Base-by-base conservation (phyloP, 169 alveolate genomes). In the Toxoplasma gondii region DNA sequence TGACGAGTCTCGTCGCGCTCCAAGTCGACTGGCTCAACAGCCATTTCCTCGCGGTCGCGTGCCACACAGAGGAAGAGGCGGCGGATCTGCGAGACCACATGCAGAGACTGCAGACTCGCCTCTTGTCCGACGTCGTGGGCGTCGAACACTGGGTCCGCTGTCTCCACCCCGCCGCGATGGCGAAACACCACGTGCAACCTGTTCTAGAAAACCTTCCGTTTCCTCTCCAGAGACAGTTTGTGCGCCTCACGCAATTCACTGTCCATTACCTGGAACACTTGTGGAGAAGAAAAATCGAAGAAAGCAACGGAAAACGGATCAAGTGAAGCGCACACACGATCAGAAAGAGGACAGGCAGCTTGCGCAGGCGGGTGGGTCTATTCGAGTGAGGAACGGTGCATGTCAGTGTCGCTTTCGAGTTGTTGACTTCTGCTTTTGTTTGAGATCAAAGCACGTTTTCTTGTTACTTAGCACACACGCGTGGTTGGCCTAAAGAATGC, bases 71-170 rank as follows among this genome's bases (percentile, higher is more conserved):
- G 27, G 84, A 74, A 24, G 84, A 74, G 34, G 84, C 84, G 27
- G 84, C 84, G 84, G 49, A 36, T 24, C 45, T 74, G n/a, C 49
- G 41, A 74, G 45, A 74, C 34, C 84, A 74, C 12, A 41, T n/a
- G 84, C 84, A 24, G 84, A 74, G 45, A 34, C 84, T n/a, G 44
- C 41, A 74, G 45, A 9, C 45, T 38, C 45, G 24, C 84, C 44
- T 41, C 84, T 34, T 74, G 29, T 74, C 84, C 12, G 49, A 74
- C 0, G 12, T 74, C 27, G 49, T 74, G 4, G 84, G 84, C 44
- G n/a, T 74, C 27, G 84, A 74, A 34, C 84, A 74, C 44, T 74
- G 84, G 84, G 84, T 44, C 22, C 84, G 84, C n/a, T 74, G 84
- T 74, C 84, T 74, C 29, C 84, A 74, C 34, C 84, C 84, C 22